phyloP scores from a whole-genome alignment of 352 stramenopile genomes.

The Thalassiosira mediterranea region DNA sequence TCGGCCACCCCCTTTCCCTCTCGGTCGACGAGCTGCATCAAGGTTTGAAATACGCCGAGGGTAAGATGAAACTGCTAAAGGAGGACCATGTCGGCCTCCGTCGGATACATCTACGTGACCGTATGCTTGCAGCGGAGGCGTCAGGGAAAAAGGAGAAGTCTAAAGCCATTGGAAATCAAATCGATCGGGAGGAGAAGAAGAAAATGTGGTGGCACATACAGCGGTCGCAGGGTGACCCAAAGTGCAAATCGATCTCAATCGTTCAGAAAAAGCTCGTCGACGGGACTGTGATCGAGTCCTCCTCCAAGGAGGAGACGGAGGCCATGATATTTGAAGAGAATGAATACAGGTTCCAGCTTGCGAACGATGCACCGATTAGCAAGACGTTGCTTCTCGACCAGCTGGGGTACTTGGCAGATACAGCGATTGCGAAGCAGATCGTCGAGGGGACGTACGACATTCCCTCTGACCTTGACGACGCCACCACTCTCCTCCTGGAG shows the following conservation, averaged over 20 bases:
- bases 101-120: neutral
- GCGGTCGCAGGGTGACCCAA: neutral
- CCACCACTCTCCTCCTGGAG: constrained; percentile 8
- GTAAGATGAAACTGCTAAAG: too few species aligned
- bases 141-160: neutral
- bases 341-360: constrained; percentile 2
- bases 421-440: constrained; percentile 3
- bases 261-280: constrained; percentile 1
- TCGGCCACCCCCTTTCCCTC: too few species aligned
- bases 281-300: neutral
- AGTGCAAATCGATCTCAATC: neutral
- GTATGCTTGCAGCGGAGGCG: neutral
- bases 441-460: constrained; percentile 14
- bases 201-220: constrained; percentile 31
- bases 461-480: neutral
- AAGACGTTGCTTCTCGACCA: constrained; percentile 10
- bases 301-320: constrained; percentile 5
- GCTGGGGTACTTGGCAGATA: constrained; percentile 11
- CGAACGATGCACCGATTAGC: neutral
- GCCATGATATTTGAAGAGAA: constrained; percentile 7
- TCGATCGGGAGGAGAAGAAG: neutral
- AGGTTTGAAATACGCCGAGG: too few species aligned
- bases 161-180: neutral
- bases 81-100: too few species aligned
- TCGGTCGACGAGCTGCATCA: too few species aligned